Conservation (phyloP, 2,329 filamentous ascomycete genomes). For the Hirsutella rhossiliensis region DNA sequence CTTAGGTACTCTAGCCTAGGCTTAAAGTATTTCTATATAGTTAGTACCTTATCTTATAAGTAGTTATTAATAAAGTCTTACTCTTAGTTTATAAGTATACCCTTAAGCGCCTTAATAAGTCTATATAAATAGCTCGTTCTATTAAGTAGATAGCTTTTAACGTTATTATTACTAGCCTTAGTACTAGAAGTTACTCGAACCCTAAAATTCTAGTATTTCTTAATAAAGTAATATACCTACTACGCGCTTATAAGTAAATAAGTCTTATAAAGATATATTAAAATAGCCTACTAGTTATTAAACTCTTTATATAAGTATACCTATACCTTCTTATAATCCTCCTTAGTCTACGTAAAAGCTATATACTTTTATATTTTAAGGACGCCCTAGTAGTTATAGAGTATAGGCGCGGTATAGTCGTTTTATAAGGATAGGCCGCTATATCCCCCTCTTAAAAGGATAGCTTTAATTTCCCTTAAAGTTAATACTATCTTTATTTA, state of each 20-base stretch:
- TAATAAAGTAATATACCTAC: not conserved
- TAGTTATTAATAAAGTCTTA: not conserved
- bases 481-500: not conserved
- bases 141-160: not conserved
- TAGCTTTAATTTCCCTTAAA: not conserved
- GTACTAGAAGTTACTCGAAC: not conserved
- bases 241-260: not conserved
- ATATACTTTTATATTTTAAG: too few species aligned
- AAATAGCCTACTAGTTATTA: not conserved
- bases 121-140: not conserved
- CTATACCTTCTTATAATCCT: not conserved
- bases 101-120: not conserved
- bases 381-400: not conserved
- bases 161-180: not conserved
- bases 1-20: not conserved
- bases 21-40: not conserved
- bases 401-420: not conserved
- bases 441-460: not conserved
- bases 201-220: not conserved
- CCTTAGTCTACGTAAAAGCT: not conserved
- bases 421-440: too few species aligned
- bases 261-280: not conserved
- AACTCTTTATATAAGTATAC: not conserved
- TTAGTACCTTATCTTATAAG: not conserved
- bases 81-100: too few species aligned